Base-by-base conservation (phyloP, 257 asterid genomes). In the Lantana camara region DNA sequence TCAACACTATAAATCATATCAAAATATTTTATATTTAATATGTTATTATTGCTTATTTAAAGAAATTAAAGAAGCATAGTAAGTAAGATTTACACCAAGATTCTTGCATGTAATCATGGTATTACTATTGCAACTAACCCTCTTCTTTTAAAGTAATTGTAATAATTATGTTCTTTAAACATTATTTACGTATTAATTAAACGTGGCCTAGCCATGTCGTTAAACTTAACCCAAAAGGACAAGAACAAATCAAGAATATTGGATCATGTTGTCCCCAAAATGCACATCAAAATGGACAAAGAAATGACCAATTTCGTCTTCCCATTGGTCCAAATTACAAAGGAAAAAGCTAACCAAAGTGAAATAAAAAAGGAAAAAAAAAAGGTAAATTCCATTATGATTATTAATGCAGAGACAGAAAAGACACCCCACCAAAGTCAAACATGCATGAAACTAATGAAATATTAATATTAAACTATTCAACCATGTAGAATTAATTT, bases 221-320 rank as follows among this genome's bases (percentile, higher is more conserved):
- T 38, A 52, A 62, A 59, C 54, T 49, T 51, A 62, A 65, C 48
- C 63, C 37, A 60, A 55, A 60, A 60, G 66, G 79, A 70, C 75
- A 62, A 64, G 40, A 56, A 34, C 75, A 70, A 48, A 77, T 69
- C 82, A 66, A 69, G 77, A 70, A 70, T 51, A 27, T 44, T 45
- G 69, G 77, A 74, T 74, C 70, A 70, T 41, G 53, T 9, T 78
- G 79, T 73, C 66, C 59, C 73, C 72, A 51, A 41, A n/a, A 24
- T 54, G 54, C 57, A 67, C 41, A 72, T 66, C 69, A 62, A 57
- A n/a, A 57, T 49, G 60, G 40, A 68, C 72, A 65, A 48, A 10
- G 49, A 71, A 57, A 9, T 9, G 12, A 71, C 71, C 46, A 54
- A 44, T 45, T 19, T 20, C 68, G 55, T 20, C 66, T 22, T 0